phyloP scores from a whole-genome alignment of 2,329 filamentous ascomycete genomes.

The Lasiodiplodia citricola region DNA sequence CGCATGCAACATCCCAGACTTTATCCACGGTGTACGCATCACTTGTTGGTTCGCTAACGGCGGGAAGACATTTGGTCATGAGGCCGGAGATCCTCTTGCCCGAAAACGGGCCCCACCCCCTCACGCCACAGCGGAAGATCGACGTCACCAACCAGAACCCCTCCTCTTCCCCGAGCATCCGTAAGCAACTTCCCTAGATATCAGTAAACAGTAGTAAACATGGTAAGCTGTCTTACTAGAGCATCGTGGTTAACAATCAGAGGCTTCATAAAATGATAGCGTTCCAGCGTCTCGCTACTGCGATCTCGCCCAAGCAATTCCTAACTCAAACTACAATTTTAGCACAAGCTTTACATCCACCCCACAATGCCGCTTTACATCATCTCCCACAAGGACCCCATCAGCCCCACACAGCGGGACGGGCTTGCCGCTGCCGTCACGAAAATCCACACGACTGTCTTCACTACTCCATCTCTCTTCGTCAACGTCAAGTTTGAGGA shows the following conservation, averaged over 20 bases:
- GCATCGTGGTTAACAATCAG: not conserved
- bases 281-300: not conserved
- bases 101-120: conserved; percentile 22
- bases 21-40: not conserved
- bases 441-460: conserved; percentile 47
- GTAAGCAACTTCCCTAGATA: conserved; percentile 32
- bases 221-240: not conserved
- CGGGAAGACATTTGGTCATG: conserved; percentile 3
- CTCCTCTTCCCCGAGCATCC: not conserved
- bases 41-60: conserved; percentile 9
- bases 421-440: conserved; percentile 49
- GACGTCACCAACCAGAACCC: conserved; percentile 1
- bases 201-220: not conserved
- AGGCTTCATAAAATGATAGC: not conserved
- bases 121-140: conserved; percentile 18
- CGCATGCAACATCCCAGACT: not conserved
- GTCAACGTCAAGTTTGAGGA: conserved; percentile 51
- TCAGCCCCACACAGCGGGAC: conserved; percentile 43
- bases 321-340: not conserved
- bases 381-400: conserved; percentile 45
- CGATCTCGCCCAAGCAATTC: not conserved
- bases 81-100: conserved; percentile 19
- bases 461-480: conserved; percentile 51
- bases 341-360: not conserved
- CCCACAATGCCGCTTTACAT: conserved; percentile 52